These are phyloP conservation scores for Fusarium miscanthi DNA, from an alignment of 2,329 filamentous ascomycete genomes.

Conservation along the genomic window DNA sequence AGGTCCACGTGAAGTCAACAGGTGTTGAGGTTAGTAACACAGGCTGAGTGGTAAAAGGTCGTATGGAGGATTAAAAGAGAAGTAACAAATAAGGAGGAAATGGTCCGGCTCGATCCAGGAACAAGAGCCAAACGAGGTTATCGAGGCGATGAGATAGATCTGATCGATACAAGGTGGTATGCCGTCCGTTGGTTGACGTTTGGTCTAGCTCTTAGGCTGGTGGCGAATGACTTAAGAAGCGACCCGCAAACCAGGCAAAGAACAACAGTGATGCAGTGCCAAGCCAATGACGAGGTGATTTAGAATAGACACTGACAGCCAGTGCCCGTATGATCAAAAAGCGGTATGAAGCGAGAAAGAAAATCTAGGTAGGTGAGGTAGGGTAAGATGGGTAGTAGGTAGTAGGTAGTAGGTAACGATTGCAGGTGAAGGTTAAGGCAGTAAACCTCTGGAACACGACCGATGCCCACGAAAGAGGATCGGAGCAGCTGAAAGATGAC, in stretches of 20 bases:
- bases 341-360: background rate
- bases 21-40: constrained; percentile 1
- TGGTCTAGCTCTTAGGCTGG: constrained; percentile 24
- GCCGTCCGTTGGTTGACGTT: constrained; percentile 7
- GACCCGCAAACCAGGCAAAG: constrained; percentile 22
- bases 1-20: background rate
- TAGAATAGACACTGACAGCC: constrained; percentile 1
- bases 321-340: background rate
- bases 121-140: constrained; percentile 20
- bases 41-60: background rate
- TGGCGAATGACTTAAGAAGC: constrained; percentile 25
- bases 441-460: constrained; percentile 34
- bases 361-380: background rate
- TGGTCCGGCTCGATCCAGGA: background rate
- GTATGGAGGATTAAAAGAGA: background rate
- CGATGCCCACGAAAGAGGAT: constrained; percentile 39
- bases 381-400: constrained; percentile 2
- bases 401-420: background rate
- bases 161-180: constrained; percentile 23
- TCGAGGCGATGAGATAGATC: constrained; percentile 6
- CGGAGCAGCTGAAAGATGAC: constrained; percentile 25
- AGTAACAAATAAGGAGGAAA: constrained; percentile 1
- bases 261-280: constrained; percentile 30
- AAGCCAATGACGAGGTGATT: constrained; percentile 5
- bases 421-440: background rate